Evolutionary conservation across 345 rosid species (phyloP).

Genomic region (Brassica incana): DNA sequence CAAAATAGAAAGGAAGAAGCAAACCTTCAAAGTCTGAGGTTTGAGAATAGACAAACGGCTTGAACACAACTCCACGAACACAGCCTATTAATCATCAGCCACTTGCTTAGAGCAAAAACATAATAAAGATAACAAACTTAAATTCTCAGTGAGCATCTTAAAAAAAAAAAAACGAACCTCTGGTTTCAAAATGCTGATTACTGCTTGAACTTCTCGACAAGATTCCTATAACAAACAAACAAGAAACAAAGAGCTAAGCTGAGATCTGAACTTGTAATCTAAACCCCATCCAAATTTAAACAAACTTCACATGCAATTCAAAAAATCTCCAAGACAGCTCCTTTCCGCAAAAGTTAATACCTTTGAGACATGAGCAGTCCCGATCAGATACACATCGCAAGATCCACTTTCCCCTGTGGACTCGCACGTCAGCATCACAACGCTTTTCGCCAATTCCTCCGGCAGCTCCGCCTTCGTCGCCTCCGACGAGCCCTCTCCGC

Average conservation of each 20-base stretch:
- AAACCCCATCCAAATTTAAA: neutral
- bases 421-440: slow-evolving; percentile 71
- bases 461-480: slow-evolving; percentile 52
- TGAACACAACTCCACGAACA: slow-evolving; percentile 89
- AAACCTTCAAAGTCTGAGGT: slow-evolving; percentile 81
- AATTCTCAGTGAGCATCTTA: slow-evolving; percentile 9
- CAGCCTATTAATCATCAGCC: slow-evolving; percentile 55
- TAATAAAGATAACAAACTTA: slow-evolving; percentile 14
- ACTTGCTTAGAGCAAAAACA: neutral
- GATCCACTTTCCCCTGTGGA: slow-evolving; percentile 66
- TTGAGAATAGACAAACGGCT: slow-evolving; percentile 76
- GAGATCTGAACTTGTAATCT: neutral
- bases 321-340: neutral
- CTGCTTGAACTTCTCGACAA: slow-evolving; percentile 64
- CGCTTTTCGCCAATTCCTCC: slow-evolving; percentile 67
- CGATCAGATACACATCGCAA: slow-evolving; percentile 85
- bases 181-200: slow-evolving; percentile 77
- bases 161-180: slow-evolving; percentile 56
- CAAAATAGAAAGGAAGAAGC: slow-evolving; percentile 17
- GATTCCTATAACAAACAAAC: slow-evolving; percentile 32
- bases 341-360: slow-evolving; percentile 36
- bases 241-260: neutral
- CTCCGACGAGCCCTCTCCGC: slow-evolving; percentile 36
- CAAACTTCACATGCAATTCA: slow-evolving; percentile 4
- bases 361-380: slow-evolving; percentile 94